Base-by-base conservation (phyloP, 108 stramenopile species). In the Skeletonema marinoi region DNA sequence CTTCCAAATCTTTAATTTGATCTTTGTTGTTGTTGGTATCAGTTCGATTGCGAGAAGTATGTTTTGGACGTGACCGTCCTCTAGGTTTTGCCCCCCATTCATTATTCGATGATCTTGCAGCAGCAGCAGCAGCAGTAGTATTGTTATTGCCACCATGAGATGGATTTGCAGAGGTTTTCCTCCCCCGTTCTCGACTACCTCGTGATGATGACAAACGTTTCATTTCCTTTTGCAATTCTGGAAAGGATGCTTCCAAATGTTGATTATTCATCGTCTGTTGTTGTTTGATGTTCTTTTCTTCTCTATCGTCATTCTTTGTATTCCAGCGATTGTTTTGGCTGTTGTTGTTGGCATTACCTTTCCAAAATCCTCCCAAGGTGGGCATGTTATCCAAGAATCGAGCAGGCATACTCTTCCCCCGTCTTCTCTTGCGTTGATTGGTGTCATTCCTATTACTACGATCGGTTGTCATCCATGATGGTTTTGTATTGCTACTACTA, bases 381-480 rank as follows among this genome's bases (percentile, higher is more conserved):
- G 17, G 1, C 50, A 51, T 19, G 19, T 3, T 29, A 29, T 25
- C 4, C 6, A 56, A 56, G 16, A 56, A 56, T 25, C 54, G 16
- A 56, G 54, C 54, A 29, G 54, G 54, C 54, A 56, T 56, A 56
- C 54, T 56, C 54, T 56, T 56, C 54, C 54, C 54, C 54, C 54
- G 50, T 51, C 16, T 50, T 17, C 48, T 50, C 48, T 50, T n/a
- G 14, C 11, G 44, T 46, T 46, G 48, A 39, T 50, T 3, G 9
- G 16, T 50, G 19, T 17, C 5, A 4, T 3, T 50, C 19, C n/a
- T 6, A 50, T 50, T 50, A 14, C 1, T 50, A 14, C 1, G 3
- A 25, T 25, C 25, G 25, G 25, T 25, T 25, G 25, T 25, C n/a
- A n/a, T 10, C 17, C n/a, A 17, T 17, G 48, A 17, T 17, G 6